Evolutionary conservation across 441 rosid species (phyloP), one percentile per base, ranked within the genome.

Genomic region (Populus trichocarpa): DNA sequence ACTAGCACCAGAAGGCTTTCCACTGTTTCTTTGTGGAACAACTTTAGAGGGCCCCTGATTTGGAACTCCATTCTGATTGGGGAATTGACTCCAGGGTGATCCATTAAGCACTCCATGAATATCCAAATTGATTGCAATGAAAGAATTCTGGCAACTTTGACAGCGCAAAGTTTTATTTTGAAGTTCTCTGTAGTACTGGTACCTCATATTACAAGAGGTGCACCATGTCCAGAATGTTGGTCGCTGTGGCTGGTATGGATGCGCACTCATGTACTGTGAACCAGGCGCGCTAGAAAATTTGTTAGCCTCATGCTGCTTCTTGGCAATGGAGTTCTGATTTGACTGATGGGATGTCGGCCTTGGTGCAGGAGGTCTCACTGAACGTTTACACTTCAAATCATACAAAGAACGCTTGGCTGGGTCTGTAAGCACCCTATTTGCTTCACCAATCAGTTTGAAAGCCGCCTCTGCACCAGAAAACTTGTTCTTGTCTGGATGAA

Each of bases 401-500:
- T 87, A 88, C 50, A 78, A 0, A 46, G 85, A 75, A 74, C 99
- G 88, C 77, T 81, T 89, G 46, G 73, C 77, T 66, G 82, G 81
- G 81, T 94, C 97, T 79, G 87, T 82, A 71, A 96, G 98, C 77
- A 91, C 84, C 77, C 91, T 88, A 75, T 91, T 89, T 22, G 99
- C 98, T 83, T 96, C 96, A 22, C 93, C 94, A 80, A 94, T 87
- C 73, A 86, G 81, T 87, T 96, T 93, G 78, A 94, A 96, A 74
- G 99, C 99, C 82, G 93, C 89, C 81, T 96, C 99, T 16, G 99
- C 97, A n/a, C 99, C 98, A 71, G 95, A 84, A 80, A 93, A 89
- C 77, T 88, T 89, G 78, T 92, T 96, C 80, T 92, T 96, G 83
- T 96, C 98, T 0, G 98, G 99, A 83, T 96, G 99, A 64, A 96